These are phyloP conservation scores for Calonectria montana DNA, from an alignment of 2,329 filamentous ascomycete species.

Conservation along the genomic window DNA sequence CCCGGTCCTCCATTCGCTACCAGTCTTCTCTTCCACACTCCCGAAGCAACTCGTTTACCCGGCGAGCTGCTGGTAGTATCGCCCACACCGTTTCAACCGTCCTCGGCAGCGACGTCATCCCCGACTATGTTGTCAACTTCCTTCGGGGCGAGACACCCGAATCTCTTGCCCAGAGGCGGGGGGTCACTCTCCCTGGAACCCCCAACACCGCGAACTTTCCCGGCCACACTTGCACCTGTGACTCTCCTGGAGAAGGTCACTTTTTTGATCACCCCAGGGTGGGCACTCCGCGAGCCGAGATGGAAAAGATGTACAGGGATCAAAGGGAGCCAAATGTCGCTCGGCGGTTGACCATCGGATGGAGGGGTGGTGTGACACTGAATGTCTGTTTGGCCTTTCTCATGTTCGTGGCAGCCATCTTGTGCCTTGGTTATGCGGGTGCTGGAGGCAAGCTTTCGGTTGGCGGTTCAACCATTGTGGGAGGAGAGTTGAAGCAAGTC, in stretches of 20 bases:
- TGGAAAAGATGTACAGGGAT: conserved; percentile 40
- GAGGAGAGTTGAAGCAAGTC: conserved; percentile 52
- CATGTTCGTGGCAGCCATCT: conserved; percentile 51
- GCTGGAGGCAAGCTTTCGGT: conserved; percentile 47
- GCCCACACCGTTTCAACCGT: conserved; percentile 45
- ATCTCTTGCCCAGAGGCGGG: conserved; percentile 58
- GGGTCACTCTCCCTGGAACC: conserved; percentile 36
- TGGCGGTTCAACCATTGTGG: conserved; percentile 52
- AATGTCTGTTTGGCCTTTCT: conserved; percentile 55
- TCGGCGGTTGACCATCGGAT: conserved; percentile 52
- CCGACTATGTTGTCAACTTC: conserved; percentile 67
- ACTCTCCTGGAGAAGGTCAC: conserved; percentile 27
- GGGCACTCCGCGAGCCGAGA: conserved; percentile 36
- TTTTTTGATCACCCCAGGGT: conserved; percentile 34
- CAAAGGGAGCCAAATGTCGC: conserved; percentile 40
- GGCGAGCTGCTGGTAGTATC: conserved; percentile 42
- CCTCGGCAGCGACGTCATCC: conserved; percentile 59
- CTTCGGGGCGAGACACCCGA: conserved; percentile 67
- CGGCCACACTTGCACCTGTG: conserved; percentile 12
- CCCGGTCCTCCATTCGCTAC: conserved; percentile 39
- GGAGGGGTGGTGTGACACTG: conserved; percentile 60
- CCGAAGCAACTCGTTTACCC: conserved; percentile 37
- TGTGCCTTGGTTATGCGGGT: conserved; percentile 53
- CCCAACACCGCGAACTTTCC: conserved; percentile 41
- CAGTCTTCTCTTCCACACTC: conserved; percentile 33